phyloP scores from a whole-genome alignment of 2,329 filamentous ascomycete genomes.

The Fusarium sp. region DNA sequence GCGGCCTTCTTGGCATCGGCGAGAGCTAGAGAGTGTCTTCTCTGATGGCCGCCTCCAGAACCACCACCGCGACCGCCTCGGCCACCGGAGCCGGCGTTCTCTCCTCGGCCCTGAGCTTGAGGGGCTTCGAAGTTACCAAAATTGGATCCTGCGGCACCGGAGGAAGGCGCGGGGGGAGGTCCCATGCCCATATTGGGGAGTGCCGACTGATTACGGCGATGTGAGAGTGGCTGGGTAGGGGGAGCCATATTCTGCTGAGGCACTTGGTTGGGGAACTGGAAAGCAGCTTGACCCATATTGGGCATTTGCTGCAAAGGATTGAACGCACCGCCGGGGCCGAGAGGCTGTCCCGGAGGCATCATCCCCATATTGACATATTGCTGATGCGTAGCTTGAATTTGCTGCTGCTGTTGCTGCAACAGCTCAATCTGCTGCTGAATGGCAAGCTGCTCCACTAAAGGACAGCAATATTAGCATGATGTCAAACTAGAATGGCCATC shows the following conservation, averaged over 20 bases:
- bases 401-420: slow-evolving; percentile 97
- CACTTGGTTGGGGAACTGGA: slow-evolving; percentile 89
- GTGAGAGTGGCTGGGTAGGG: slow-evolving; percentile 83
- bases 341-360: slow-evolving; percentile 84
- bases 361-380: slow-evolving; percentile 99
- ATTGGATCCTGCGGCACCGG: slow-evolving; percentile 83
- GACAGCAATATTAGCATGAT: slow-evolving; percentile 42
- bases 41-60: slow-evolving; percentile 84
- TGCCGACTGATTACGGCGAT: slow-evolving; percentile 98
- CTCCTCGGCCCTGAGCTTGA: slow-evolving; percentile 55
- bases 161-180: slow-evolving; percentile 90
- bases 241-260: slow-evolving; percentile 83
- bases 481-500: slow-evolving; percentile 1
- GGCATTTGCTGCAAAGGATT: slow-evolving; percentile 86
- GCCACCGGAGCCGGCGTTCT: slow-evolving; percentile 60
- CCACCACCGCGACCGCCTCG: slow-evolving; percentile 80
- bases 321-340: slow-evolving; percentile 80
- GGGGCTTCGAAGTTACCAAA: slow-evolving; percentile 85
- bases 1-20: slow-evolving; percentile 98
- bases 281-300: slow-evolving; percentile 84
- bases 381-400: slow-evolving; percentile 95
- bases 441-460: slow-evolving; percentile 92
- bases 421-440: slow-evolving; percentile 99
- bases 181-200: slow-evolving; percentile 93
- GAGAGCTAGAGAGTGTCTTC: slow-evolving; percentile 93